Evolutionary conservation across 1,284 basidiomycete species (phyloP), one percentile per base, ranked within the genome.

Genomic region (Cutaneotrichosporon sp.): DNA sequence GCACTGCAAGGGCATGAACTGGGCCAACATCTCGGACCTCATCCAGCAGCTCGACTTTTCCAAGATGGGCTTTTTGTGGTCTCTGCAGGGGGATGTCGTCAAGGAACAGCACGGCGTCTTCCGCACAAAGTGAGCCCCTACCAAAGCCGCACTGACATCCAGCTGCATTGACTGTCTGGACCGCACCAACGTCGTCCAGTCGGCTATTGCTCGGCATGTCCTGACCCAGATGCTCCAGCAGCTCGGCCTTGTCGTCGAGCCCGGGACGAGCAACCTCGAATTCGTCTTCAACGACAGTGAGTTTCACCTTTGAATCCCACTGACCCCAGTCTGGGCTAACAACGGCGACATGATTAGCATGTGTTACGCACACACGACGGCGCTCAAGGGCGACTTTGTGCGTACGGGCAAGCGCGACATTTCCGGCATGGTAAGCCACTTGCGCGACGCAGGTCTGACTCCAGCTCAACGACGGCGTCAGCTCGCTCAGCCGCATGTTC

Each of bases 341-440:
- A 73, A 73, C 49, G 71, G 71, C 9, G 71, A 73, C 60, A 72
- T 65, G 53, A 59, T 71, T 38, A 69, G 66, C 41, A 45, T 70
- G 36, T 70, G 70, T 46, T 96, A 97, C 61, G 76, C 76, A 1
- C 77, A 77, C 17, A 78, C 72, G 8, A 74, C 70, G 0, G 75
- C 74, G 2, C 78, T 97, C 46, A 97, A 97, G 83, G 90, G 92
- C n/a, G 92, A 96, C 75, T 97, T 91, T 67, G 94, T 91, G 1
- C 82, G 90, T 80, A 97, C 93, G 0, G 94, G 94, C 26, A 94
- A 90, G 76, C 84, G 94, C 18, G 93, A 97, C 70, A 77, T 96
- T 22, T 81, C 83, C 36, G 94, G 94, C 2, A 83, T 97, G 78
- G 79, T 96, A 20, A 88, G 66, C 43, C 22, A 14, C 1, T 10